Evolutionary conservation across 176 grass and related monocot genomes (phyloP).

Genomic region (Carex myosuroides): DNA sequence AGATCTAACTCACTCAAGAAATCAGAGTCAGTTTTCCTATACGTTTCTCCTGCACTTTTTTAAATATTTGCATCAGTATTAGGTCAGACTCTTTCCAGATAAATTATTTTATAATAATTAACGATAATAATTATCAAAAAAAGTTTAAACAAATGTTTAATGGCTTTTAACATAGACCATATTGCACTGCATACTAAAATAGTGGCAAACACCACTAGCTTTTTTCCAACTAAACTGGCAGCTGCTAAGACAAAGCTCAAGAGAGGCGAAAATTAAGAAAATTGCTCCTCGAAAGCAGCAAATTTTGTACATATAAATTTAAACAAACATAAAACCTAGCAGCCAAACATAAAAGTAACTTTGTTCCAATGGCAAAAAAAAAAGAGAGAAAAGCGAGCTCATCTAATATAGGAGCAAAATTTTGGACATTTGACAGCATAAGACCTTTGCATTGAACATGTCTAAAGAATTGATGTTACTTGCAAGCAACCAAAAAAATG

Average conservation of each 20-base stretch:
- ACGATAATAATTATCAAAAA: too few species aligned
- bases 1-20: conserved; percentile 62
- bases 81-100: neutral
- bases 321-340: too few species aligned
- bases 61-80: conserved; percentile 10
- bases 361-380: too few species aligned
- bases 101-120: neutral
- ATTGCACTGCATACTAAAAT: neutral
- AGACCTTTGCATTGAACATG: neutral
- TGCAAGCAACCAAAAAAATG: conserved; percentile 18
- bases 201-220: neutral
- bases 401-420: neutral
- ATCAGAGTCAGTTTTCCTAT: conserved; percentile 72
- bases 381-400: neutral
- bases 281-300: neutral
- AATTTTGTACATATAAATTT: neutral
- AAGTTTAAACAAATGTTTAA: neutral
- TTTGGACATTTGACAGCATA: neutral
- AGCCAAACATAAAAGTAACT: too few species aligned
- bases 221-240: neutral
- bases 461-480: neutral
- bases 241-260: neutral
- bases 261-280: neutral
- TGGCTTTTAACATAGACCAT: neutral
- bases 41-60: conserved; percentile 69